These are phyloP conservation scores for Cercophora newfieldiana DNA, from an alignment of 495 filamentous ascomycete species.

Conservation along the genomic window DNA sequence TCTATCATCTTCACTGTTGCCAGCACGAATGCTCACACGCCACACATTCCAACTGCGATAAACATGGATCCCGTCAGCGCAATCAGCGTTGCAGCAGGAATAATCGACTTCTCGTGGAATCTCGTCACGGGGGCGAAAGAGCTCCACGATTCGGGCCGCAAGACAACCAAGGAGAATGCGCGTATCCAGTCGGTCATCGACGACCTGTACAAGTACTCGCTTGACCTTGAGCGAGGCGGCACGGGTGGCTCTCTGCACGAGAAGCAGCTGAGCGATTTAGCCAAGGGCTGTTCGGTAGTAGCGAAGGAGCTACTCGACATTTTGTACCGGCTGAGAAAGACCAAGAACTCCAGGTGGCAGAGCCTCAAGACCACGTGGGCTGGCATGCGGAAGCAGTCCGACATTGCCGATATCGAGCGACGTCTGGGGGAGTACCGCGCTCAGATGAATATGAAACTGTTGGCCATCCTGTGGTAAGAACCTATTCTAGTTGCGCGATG, in stretches of 20 bases:
- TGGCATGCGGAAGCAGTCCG: background rate
- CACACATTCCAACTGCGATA: too few relatives aligned
- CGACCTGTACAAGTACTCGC: background rate
- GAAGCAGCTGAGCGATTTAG: background rate
- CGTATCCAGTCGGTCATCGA: background rate
- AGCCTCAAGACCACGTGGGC: background rate
- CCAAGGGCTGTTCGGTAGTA: background rate
- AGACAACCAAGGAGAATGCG: background rate
- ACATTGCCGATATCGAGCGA: background rate
- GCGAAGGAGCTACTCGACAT: background rate
- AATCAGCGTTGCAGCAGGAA: background rate
- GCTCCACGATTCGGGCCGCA: background rate
- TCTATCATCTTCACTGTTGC: too few relatives aligned
- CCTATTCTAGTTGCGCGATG: too few relatives aligned
- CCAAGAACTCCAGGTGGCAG: background rate
- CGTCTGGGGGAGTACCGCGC: background rate
- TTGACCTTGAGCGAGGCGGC: background rate
- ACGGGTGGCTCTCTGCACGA: background rate
- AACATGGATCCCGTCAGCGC: background rate
- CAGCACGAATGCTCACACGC: too few relatives aligned
- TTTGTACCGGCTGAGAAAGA: background rate
- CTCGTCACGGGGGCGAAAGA: background rate
- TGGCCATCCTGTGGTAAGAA: too few relatives aligned
- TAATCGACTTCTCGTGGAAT: background rate
- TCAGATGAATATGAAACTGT: background rate